Conservation (phyloP, 1,284 basidiomycete genomes). For the Phylloporus sp. region DNA sequence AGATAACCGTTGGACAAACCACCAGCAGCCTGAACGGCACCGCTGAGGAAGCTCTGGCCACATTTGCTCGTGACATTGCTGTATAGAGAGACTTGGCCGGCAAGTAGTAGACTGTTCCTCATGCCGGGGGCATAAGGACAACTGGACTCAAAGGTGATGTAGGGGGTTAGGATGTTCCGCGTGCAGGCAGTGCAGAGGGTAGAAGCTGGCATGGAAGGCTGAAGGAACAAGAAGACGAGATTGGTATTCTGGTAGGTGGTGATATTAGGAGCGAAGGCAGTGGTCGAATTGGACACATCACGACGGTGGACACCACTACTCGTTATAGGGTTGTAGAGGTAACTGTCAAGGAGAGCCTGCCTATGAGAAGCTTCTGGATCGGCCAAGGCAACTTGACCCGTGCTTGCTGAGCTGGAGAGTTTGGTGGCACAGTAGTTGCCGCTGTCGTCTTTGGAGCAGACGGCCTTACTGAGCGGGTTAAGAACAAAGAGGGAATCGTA, state of each 20-base stretch:
- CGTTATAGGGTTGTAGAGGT: slow-evolving; percentile 22
- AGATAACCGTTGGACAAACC: slow-evolving; percentile 49
- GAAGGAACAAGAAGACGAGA: slow-evolving; percentile 82
- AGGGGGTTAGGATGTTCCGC: slow-evolving; percentile 71
- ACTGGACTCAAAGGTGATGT: slow-evolving; percentile 74
- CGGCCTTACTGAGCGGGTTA: slow-evolving; percentile 51
- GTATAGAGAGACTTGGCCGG: slow-evolving; percentile 71
- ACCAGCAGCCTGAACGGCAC: slow-evolving; percentile 70
- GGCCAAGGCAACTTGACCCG: slow-evolving; percentile 26
- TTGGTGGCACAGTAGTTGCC: slow-evolving; percentile 69
- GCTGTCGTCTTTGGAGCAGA: slow-evolving; percentile 76
- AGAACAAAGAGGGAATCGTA: slow-evolving; percentile 86
- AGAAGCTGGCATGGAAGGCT: slow-evolving; percentile 49
- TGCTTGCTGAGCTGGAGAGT: slow-evolving; percentile 28
- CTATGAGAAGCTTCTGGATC: slow-evolving; percentile 9
- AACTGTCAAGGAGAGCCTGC: slow-evolving; percentile 22
- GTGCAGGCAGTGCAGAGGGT: slow-evolving; percentile 84
- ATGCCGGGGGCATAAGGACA: slow-evolving; percentile 79
- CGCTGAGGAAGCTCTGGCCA: slow-evolving; percentile 63
- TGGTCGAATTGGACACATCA: slow-evolving; percentile 27
- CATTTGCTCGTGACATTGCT: slow-evolving; percentile 59
- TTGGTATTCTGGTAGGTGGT: slow-evolving; percentile 66
- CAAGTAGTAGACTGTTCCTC: slow-evolving; percentile 62
- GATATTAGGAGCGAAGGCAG: slow-evolving; percentile 61
- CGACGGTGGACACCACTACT: slow-evolving; percentile 35